Evolutionary conservation across 306 rosid genomes (phyloP).

Genomic region (Begonia peltatifolia): DNA sequence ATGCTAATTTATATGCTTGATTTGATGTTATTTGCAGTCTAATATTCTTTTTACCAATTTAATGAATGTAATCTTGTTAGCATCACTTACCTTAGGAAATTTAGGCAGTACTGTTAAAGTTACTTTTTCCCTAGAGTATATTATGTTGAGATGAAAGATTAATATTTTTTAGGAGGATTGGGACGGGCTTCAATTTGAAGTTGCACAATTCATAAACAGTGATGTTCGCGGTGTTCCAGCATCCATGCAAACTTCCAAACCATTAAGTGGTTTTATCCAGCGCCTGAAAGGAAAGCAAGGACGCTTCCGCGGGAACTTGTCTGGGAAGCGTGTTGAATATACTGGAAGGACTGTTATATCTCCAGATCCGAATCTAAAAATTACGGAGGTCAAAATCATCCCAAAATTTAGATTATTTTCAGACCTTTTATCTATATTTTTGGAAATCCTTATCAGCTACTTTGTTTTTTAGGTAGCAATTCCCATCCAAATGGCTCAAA

Average conservation of each 20-base stretch:
- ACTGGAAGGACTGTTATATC: slow-evolving; percentile 96
- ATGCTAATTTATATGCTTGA: no score
- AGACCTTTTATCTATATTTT: background rate
- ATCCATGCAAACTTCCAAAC: slow-evolving; percentile 29
- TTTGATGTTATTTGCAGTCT: no score
- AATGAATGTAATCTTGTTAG: no score
- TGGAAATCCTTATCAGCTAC: slow-evolving; percentile 1
- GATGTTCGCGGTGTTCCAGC: slow-evolving; percentile 54
- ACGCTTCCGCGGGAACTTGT: slow-evolving; percentile 81
- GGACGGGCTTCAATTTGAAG: slow-evolving; percentile 62
- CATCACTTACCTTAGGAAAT: no score
- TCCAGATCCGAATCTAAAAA: slow-evolving; percentile 93
- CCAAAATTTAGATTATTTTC: slow-evolving; percentile 9
- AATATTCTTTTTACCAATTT: no score
- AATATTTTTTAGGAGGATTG: slow-evolving; percentile 35
- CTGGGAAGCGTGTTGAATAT: slow-evolving; percentile 87
- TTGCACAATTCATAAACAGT: slow-evolving; percentile 74
- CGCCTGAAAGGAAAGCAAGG: slow-evolving; percentile 96
- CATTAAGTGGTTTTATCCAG: slow-evolving; percentile 64
- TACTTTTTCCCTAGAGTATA: no score
- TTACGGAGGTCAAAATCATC: slow-evolving; percentile 52
- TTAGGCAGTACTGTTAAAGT: no score
- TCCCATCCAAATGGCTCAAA: slow-evolving; percentile 87
- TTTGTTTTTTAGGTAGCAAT: slow-evolving; percentile 61
- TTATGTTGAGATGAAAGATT: no score